Percentiles rank a stretch among this genome's conserved stretches.
phyloP scores from a whole-genome alignment of 352 stramenopile genomes.

The Aphanomyces astaci region DNA sequence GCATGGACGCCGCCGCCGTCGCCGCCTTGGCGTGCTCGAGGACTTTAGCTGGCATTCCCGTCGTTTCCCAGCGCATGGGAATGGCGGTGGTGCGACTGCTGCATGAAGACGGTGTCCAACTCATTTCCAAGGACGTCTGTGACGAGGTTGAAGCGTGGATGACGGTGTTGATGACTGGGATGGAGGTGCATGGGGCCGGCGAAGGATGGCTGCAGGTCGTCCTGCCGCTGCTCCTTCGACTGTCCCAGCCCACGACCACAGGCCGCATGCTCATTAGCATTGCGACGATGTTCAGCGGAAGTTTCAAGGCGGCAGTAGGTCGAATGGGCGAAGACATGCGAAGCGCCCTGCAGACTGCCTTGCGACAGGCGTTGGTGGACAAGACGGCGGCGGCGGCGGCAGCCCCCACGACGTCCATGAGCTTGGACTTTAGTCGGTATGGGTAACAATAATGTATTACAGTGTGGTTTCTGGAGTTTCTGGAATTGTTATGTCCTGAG shows the following conservation, averaged over 20 bases:
- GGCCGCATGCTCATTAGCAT: constrained; percentile 7
- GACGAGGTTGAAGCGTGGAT: constrained; percentile 13
- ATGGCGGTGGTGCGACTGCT: neutral
- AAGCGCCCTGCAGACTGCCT: neutral
- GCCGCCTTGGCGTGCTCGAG: neutral
- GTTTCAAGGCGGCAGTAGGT: constrained; percentile 13
- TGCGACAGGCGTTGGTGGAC: constrained; percentile 4
- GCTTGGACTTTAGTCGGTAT: constrained; percentile 21
- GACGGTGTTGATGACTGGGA: neutral
- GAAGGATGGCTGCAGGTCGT: neutral
- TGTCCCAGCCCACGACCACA: neutral
- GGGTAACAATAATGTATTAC: constrained; percentile 15
- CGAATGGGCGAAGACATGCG: neutral
- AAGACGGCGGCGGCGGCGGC: neutral
- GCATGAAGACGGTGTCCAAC: neutral
- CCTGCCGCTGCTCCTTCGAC: constrained; percentile 1
- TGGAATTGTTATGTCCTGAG: constrained; percentile 1
- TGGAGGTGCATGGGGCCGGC: neutral
- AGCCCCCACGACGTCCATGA: neutral
- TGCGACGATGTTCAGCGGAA: neutral
- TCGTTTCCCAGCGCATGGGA: neutral
- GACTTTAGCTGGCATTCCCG: neutral
- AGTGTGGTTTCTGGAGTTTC: constrained; percentile 15
- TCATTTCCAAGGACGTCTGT: neutral
- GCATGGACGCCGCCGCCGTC: neutral